Evolutionary conservation across 129 eudicot genomes (phyloP), one percentile per base, ranked within the genome.

Genomic region (Chrysanthemum lavandulifolium): DNA sequence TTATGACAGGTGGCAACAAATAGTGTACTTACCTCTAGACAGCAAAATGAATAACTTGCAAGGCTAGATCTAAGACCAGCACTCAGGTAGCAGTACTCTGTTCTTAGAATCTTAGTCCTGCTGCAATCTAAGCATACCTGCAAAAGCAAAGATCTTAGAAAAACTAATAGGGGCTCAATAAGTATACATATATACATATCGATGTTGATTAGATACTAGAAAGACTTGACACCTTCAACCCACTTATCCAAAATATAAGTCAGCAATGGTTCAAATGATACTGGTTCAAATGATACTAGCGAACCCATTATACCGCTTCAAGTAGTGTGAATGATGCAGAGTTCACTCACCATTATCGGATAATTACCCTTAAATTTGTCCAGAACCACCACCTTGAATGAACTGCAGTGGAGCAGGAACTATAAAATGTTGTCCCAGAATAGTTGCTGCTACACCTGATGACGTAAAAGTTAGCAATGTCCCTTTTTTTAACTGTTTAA

Each of bases 71-170:
- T 48, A 89, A 86, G 89, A 86, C 91, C 74, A 86, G 93, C 93
- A 89, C 96, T 83, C 83, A 80, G 70, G 91, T 86, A 85, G 94
- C 89, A 81, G 89, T 88, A 81, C 86, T 79, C 84, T 78, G 82
- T 86, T 85, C n/a, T n/a, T n/a, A n/a, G n/a, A n/a, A n/a, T 85
- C 94, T 85, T 84, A 85, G 87, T 87, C 96, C 91, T 85, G 96
- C 89, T 86, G 98, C 96, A 92, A 80, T 82, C 96, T 83, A 86
- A 79, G 82, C 86, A 69, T 75, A 78, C 84, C 96, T 91, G 87
- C 72, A 69, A 76, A 66, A 31, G 6, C 36, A 36, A 7, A 27
- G 1, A 23, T 40, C 27, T 57, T 57, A 57, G 13, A 18, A 18
- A 57, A 18, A 25, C 21, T 8, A 16, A 8, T 23, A 57, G 25